Evolutionary conservation across 2,329 filamentous ascomycete species (phyloP).

Genomic region (Trichoderma cornu-damae): DNA sequence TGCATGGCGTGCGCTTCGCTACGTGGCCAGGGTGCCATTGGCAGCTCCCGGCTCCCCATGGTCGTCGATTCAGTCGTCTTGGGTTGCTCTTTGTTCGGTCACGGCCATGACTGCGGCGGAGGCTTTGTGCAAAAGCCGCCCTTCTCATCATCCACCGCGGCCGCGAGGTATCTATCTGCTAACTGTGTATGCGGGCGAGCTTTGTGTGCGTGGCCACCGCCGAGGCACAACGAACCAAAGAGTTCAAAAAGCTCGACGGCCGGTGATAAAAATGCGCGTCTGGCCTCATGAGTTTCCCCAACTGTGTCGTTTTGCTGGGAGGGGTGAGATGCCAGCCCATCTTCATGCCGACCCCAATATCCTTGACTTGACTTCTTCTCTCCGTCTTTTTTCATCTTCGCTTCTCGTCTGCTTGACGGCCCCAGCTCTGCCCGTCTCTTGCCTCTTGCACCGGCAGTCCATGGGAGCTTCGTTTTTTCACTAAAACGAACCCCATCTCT

Average conservation of each 20-base stretch:
- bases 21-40: conserved; percentile 18
- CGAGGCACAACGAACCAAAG: conserved; percentile 1
- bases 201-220: background rate
- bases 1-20: conserved; percentile 13
- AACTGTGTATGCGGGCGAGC: conserved; percentile 17
- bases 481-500: background rate
- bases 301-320: background rate
- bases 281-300: background rate
- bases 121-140: background rate
- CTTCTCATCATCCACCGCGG: background rate
- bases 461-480: background rate
- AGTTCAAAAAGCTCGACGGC: background rate
- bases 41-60: background rate
- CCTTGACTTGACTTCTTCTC: conserved; percentile 6
- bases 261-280: conserved; percentile 6
- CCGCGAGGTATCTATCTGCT: conserved; percentile 15
- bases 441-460: background rate
- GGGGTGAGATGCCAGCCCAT: conserved; percentile 14
- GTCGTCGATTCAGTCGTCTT: background rate
- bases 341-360: conserved; percentile 3
- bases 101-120: background rate
- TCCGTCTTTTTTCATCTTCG: background rate
- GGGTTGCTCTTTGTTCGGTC: background rate
- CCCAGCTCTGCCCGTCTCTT: background rate
- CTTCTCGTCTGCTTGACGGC: background rate